Conservation (phyloP, 2,329 filamentous ascomycete genomes). For the Paecilomyces dactylethromorphus region DNA sequence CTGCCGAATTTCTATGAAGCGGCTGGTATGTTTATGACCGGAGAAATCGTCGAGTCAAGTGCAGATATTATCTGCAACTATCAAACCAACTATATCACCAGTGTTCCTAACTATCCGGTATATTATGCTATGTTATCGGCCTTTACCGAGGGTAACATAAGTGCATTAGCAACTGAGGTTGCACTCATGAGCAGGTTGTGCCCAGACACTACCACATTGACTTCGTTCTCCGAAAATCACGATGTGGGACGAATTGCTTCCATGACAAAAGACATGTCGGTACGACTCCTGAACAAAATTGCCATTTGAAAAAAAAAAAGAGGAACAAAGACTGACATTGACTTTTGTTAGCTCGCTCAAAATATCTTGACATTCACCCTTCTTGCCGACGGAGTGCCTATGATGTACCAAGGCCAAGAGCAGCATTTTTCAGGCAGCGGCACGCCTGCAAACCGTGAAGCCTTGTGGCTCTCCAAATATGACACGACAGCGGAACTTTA, state of each 20-base stretch:
- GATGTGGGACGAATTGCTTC: conserved; percentile 51
- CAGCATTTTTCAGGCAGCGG: conserved; percentile 50
- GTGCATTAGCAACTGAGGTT: conserved; percentile 18
- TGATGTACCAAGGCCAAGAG: conserved; percentile 61
- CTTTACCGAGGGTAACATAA: conserved; percentile 26
- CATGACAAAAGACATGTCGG: conserved; percentile 45
- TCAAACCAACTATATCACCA: conserved; percentile 34
- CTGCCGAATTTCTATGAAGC: conserved; percentile 31
- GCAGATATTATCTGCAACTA: conserved; percentile 33
- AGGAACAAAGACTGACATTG: not conserved
- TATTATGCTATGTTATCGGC: conserved; percentile 29
- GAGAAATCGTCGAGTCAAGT: conserved; percentile 39
- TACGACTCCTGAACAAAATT: conserved; percentile 7
- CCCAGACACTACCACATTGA: conserved; percentile 39
- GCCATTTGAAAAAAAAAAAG: not conserved
- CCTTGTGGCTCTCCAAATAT: conserved; percentile 50
- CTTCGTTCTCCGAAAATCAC: conserved; percentile 54
- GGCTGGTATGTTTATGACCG: conserved; percentile 38
- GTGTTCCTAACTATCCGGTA: conserved; percentile 43
- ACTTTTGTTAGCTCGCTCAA: conserved; percentile 42
- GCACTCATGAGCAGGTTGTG: conserved; percentile 19
- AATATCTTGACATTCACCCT: conserved; percentile 59
- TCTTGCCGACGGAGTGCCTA: conserved; percentile 54
- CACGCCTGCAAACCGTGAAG: conserved; percentile 46
- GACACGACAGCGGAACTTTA: conserved; percentile 39